Percentiles rank a stretch among this genome's conserved stretches.
Evolutionary conservation across 2,329 filamentous ascomycete species (phyloP).

Genomic region (Eutypa lata): DNA sequence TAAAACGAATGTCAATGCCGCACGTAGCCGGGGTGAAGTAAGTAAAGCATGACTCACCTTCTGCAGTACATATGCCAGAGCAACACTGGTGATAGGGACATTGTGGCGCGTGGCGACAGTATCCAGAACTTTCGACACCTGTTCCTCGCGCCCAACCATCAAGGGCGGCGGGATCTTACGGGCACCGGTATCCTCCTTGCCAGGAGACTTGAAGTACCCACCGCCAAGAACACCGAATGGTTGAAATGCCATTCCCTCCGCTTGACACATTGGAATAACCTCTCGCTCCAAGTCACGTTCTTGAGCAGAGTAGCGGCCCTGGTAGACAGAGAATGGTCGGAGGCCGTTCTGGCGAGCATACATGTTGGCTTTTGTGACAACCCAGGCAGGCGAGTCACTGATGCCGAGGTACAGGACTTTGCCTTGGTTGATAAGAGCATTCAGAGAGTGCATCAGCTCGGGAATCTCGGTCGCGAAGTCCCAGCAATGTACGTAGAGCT

Average conservation of each 20-base stretch:
- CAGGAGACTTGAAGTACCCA: too few relatives aligned
- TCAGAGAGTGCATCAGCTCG: conserved; percentile 37
- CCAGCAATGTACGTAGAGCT: conserved; percentile 38
- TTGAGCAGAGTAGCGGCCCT: conserved; percentile 39
- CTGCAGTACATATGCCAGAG: background rate
- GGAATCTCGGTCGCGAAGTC: conserved; percentile 36
- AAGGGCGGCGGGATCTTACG: too few relatives aligned
- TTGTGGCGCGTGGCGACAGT: background rate
- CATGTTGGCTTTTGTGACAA: background rate
- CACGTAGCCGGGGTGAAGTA: background rate
- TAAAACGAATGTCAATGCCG: background rate
- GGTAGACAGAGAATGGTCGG: conserved; percentile 33
- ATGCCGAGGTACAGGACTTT: conserved; percentile 37
- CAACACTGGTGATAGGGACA: background rate
- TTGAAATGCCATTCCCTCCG: background rate
- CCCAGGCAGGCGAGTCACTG: conserved; percentile 36
- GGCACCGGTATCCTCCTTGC: too few relatives aligned
- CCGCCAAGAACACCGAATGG: too few relatives aligned
- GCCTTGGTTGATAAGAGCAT: conserved; percentile 36
- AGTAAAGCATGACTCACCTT: background rate
- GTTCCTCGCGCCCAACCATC: too few relatives aligned
- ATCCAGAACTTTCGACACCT: too few relatives aligned
- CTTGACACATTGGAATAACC: conserved; percentile 39
- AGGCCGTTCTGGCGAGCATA: conserved; percentile 21
- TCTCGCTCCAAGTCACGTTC: conserved; percentile 39